Evolutionary conservation across 768 basidiomycete species (phyloP).

Genomic region (Leucosporidium yakuticum): DNA sequence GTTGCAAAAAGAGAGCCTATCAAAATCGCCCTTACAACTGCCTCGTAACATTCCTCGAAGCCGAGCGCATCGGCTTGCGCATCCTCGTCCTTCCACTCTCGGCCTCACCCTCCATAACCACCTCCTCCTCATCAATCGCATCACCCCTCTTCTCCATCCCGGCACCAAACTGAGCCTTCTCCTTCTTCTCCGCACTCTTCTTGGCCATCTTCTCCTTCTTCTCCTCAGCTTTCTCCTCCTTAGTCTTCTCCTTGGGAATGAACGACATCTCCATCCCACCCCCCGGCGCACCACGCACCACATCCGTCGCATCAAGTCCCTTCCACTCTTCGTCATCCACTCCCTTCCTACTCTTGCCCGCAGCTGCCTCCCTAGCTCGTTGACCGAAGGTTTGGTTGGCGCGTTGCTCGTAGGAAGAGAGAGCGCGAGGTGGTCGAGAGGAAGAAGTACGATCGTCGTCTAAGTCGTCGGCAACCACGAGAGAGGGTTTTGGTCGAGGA

Average conservation of each 20-base stretch:
- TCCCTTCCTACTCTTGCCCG: constrained; percentile 16
- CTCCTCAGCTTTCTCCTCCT: constrained; percentile 43
- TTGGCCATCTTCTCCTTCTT: constrained; percentile 48
- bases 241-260: constrained; percentile 31
- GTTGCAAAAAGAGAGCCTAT: background rate
- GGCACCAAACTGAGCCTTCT: constrained; percentile 70
- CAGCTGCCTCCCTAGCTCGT: constrained; percentile 15
- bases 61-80: constrained; percentile 74
- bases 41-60: constrained; percentile 66
- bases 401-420: constrained; percentile 23
- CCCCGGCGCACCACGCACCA: constrained; percentile 43
- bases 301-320: constrained; percentile 51
- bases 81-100: constrained; percentile 71
- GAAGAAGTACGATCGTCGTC: constrained; percentile 26
- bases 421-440: constrained; percentile 13
- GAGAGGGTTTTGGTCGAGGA: constrained; percentile 43
- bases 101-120: constrained; percentile 52
- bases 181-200: constrained; percentile 41
- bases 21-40: constrained; percentile 7
- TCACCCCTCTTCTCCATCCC: constrained; percentile 77
- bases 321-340: constrained; percentile 17
- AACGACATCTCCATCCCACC: constrained; percentile 40
- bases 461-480: constrained; percentile 56
- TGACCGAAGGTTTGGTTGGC: constrained; percentile 27
- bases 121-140: constrained; percentile 45